Evolutionary conservation across 2,329 filamentous ascomycete species (phyloP), one percentile per base, ranked within the genome.

Genomic region (Blastomyces parvus): DNA sequence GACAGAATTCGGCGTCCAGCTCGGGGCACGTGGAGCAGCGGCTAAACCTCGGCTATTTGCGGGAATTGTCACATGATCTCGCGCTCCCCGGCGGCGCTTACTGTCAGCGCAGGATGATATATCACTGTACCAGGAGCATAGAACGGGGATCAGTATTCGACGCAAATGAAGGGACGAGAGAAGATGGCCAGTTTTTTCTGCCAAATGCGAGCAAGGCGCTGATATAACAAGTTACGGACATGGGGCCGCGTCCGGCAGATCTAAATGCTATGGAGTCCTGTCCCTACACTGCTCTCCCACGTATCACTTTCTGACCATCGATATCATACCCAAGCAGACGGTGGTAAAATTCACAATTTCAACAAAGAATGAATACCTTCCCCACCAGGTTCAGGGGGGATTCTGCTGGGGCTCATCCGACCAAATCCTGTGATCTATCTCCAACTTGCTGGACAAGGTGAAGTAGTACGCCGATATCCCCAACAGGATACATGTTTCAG

Each of bases 11-110:
- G 55, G 55, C 50, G 22, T 30, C 25, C 50, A 3, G 27, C 19
- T 30, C 25, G 38, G 3, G 33, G 25, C 59, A 60, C 30, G 44
- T 60, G 59, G 46, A 19, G 42, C 2, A 3, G 44, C n/a, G 46
- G 27, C 36, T 53, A 33, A 30, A 38, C 52, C 38, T 62, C 60
- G 60, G 60, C 52, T 62, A 62, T 13, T 57, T 19, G 36, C 60
- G 60, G 60, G 19, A 40, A 0, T 44, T 9, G 55, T 57, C 55
- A 57, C 55, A 36, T 57, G 55, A 57, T 33, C 13, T 3, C 2
- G 7, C 7, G 9, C 1, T 40, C n/a, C 53, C n/a, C 22, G 30
- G 6, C 33, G 5, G 3, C 33, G 33, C 33, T 7, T 33, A 30
- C 27, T 33, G 5, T 33, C 30, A 33, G 7, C 30, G 30, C 30